Base-by-base conservation (phyloP, 768 basidiomycete species). In the Russula sp. region DNA sequence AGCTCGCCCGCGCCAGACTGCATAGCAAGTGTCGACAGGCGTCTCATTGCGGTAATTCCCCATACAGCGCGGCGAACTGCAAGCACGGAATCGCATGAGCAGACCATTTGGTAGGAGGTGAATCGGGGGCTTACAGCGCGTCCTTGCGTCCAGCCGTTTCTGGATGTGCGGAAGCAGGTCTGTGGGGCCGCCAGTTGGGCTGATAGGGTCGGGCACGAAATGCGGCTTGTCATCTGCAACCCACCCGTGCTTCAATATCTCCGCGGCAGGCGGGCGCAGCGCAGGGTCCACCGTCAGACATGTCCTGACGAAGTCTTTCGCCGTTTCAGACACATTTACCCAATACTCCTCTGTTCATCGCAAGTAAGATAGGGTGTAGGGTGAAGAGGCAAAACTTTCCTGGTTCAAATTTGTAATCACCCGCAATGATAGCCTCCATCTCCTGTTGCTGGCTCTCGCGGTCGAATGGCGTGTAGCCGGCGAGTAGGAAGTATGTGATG, bases 381-480 rank as follows among this genome's bases (percentile, higher is more conserved):
- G 14, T 55, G 42, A 8, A 51, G 11, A n/a, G 7, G 31, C 18
- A 53, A 40, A 27, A 70, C 73, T 67, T 61, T 72, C 78, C 80
- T 22, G 89, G 89, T 80, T 88, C 86, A 71, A 98, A 98, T 71
- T 87, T 88, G 77, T 93, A 98, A 75, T 97, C 91, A 7, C 93
- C 94, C 0, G 83, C 83, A 54, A 94, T 86, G 78, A 98, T 98
- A 39, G 96, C 96, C 70, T 96, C 87, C 88, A 94, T 95, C 77
- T 98, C 96, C 66, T 86, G 84, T 70, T 84, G 83, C 70, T 89
- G 89, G 2, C 82, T 85, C 62, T 98, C 95, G 31, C 93, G 86
- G 73, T 98, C 95, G 72, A 99, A 99, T 1, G 97, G 97, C 6
- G 97, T 99, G 78, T 98, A 95, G 2, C 91, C 89, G 56, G 86